Conservation (phyloP, 805 yeast species). For the Candida corydali region DNA sequence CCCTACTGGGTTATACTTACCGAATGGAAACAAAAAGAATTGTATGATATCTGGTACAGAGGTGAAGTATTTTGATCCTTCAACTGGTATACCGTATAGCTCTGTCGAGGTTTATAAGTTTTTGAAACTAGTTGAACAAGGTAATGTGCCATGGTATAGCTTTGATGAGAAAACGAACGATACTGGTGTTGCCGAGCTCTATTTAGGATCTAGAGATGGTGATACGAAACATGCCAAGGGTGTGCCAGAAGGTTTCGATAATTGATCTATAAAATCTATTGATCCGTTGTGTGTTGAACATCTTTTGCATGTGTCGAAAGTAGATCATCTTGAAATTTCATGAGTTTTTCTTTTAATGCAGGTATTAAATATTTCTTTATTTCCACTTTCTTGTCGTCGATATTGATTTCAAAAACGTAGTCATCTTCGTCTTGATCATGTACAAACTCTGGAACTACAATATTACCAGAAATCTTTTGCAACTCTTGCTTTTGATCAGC, state of each 20-base stretch:
- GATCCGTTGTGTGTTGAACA: slow-evolving; percentile 47
- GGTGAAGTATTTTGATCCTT: slow-evolving; percentile 85
- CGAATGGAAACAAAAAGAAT: slow-evolving; percentile 61
- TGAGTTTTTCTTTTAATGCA: slow-evolving; percentile 41
- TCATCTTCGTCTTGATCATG: slow-evolving; percentile 75
- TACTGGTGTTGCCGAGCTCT: slow-evolving; percentile 43
- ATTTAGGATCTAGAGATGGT: slow-evolving; percentile 46
- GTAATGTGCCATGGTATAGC: slow-evolving; percentile 50
- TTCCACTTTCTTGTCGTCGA: slow-evolving; percentile 34
- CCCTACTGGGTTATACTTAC: slow-evolving; percentile 68
- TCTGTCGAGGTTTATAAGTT: slow-evolving; percentile 77
- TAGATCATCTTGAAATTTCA: slow-evolving; percentile 60
- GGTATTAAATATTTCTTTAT: slow-evolving; percentile 53
- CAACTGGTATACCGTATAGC: slow-evolving; percentile 80
- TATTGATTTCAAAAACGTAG: slow-evolving; percentile 45
- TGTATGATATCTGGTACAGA: slow-evolving; percentile 76
- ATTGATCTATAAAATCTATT: slow-evolving; percentile 6
- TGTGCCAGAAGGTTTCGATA: slow-evolving; percentile 80
- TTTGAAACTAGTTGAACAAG: slow-evolving; percentile 46
- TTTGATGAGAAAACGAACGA: slow-evolving; percentile 49
- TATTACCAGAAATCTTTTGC: slow-evolving; percentile 32
- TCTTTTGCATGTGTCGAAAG: slow-evolving; percentile 58
- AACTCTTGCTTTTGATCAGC: slow-evolving; percentile 23
- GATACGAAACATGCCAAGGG: slow-evolving; percentile 70
- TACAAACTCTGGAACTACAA: slow-evolving; percentile 62